Base-by-base conservation (phyloP, 495 filamentous ascomycete species). In the Talaromyces trachyspermus region DNA sequence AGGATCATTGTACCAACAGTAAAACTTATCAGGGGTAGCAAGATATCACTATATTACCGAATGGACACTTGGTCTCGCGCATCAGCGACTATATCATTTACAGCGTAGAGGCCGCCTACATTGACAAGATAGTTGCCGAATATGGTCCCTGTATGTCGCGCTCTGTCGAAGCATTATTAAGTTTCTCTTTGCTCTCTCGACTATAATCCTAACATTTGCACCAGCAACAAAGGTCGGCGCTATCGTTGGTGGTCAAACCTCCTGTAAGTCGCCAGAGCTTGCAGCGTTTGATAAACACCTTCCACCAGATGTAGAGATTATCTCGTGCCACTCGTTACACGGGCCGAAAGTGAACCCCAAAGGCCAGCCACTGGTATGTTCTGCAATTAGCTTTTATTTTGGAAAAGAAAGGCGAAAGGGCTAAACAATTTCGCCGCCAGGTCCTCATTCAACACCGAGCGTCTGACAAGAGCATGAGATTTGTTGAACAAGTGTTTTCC, bases 51-150 rank as follows among this genome's bases (percentile, higher is more conserved):
- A 89, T 98, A 60, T 79, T 86, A 50, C 78, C 78, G 59, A 94
- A 95, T 79, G 94, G 94, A 49, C 90, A 95, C 71, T 79, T 91
- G 65, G 90, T 98, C 54, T 95, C 91, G 49, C 80, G 94, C 62
- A 76, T 81, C 62, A 95, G 89, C 77, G 89, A 95, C 75, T 95
- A 86, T 60, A 96, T 96, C 64, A 84, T 97, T 60, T 98, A 98
- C 76, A 91, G 84, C 65, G 92, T 98, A 62, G 91, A 96, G 66
- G 92, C 92, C 33, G 88, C 89, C 46, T 76, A 80, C 40, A 92
- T 98, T 61, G 85, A 86, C 59, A 77, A 75, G 49, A 84, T 96
- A 51, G 91, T 95, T 46, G 83, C 79, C 37, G 64, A 81, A 49
- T 98, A 86, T 65, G 92, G 89, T 50, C 89, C 89, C 54, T 95